These are phyloP conservation scores for Globisporangium cylindrosporum DNA, from an alignment of 352 stramenopile genomes.

Conservation along the genomic window DNA sequence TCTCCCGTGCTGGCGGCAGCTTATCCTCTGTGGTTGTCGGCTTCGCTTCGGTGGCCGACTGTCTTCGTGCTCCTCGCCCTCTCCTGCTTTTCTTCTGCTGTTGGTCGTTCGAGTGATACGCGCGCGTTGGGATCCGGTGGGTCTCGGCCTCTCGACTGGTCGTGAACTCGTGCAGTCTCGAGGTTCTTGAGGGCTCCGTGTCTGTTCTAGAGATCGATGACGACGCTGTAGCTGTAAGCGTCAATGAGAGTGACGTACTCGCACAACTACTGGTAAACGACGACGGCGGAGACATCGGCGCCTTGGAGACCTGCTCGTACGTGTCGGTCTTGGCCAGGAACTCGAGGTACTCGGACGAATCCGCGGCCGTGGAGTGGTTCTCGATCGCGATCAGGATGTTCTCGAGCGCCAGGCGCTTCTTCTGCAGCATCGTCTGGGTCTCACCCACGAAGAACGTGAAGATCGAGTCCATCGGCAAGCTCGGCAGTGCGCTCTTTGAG, in stretches of 20 bases:
- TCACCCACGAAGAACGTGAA: slow-evolving; percentile 69
- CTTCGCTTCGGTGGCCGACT: neutral
- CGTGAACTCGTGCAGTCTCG: neutral
- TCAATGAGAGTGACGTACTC: neutral
- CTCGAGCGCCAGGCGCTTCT: slow-evolving; percentile 61
- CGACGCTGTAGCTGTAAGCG: neutral
- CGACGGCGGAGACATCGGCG: slow-evolving; percentile 24
- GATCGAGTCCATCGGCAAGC: slow-evolving; percentile 52
- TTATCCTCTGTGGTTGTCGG: neutral
- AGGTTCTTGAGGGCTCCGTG: neutral
- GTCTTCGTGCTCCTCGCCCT: neutral
- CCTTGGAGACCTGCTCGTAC: slow-evolving; percentile 43
- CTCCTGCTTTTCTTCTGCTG: neutral
- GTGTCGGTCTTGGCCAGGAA: slow-evolving; percentile 61
- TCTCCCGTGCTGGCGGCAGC: neutral
- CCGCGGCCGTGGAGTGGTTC: slow-evolving; percentile 44
- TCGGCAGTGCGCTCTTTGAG: slow-evolving; percentile 25
- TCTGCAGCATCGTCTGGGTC: slow-evolving; percentile 61
- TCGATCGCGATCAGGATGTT: slow-evolving; percentile 62
- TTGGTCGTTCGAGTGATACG: neutral
- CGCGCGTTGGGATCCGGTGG: neutral
- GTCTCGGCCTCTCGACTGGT: neutral
- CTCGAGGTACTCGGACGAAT: slow-evolving; percentile 59
- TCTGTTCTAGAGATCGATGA: neutral
- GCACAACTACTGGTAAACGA: neutral